A percentile compares a stretch with the other conserved stretches of the same genome.
These are phyloP conservation scores for Saussurea involucrata DNA, from an alignment of 129 eudicot species.

Conservation along the genomic window DNA sequence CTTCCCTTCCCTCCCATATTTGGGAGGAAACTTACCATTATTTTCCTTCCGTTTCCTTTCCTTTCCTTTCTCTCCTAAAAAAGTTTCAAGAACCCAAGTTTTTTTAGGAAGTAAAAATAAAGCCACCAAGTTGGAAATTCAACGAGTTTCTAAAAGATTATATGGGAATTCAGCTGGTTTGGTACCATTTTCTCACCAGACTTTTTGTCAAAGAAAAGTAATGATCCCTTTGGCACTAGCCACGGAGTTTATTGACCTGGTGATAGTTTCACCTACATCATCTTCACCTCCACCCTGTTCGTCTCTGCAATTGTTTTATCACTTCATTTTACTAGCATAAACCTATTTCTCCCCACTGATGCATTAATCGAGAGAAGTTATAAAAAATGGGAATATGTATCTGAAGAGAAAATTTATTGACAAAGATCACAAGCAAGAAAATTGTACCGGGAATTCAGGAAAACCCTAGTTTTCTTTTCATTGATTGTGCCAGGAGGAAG, in stretches of 20 bases:
- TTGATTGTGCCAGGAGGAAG: too few relatives aligned
- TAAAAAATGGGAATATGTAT: neutral
- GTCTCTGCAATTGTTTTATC: neutral
- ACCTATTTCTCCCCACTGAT: neutral
- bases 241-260: too few relatives aligned
- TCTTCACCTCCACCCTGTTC: neutral
- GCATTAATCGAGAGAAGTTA: neutral
- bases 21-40: neutral
- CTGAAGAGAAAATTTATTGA: neutral
- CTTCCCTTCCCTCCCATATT: neutral
- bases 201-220: neutral
- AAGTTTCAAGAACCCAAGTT: neutral
- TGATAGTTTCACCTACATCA: neutral
- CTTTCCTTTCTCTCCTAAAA: neutral
- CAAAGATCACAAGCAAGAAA: neutral
- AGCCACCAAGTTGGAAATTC: too few relatives aligned
- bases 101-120: too few relatives aligned
- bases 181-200: neutral
- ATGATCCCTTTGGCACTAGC: neutral
- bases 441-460: neutral
- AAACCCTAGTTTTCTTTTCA: neutral
- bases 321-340: neutral
- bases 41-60: neutral
- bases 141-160: neutral
- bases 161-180: neutral